These are phyloP conservation scores for Lepidium didymum DNA, from an alignment of 345 rosid species.

Conservation along the genomic window DNA sequence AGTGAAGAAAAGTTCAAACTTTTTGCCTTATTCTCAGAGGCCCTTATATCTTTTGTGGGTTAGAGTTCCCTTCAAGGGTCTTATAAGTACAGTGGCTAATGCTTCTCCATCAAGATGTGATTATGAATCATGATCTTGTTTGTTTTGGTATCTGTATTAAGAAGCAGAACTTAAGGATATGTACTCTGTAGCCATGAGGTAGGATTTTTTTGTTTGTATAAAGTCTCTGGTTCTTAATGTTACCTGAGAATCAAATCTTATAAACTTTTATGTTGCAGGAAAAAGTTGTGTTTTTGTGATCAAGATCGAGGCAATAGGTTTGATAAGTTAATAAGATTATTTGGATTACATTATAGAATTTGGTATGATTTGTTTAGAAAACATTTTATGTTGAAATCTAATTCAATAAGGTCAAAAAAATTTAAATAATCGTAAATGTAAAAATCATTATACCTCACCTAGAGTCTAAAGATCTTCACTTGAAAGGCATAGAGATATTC, in stretches of 20 bases:
- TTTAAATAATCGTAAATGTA: too few relatives aligned
- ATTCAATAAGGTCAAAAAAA: too few relatives aligned
- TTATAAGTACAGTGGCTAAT: constrained; percentile 20
- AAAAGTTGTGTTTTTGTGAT: too few relatives aligned
- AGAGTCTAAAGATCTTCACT: not conserved
- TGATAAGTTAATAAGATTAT: too few relatives aligned
- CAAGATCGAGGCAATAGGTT: too few relatives aligned
- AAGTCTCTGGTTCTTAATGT: constrained; percentile 4
- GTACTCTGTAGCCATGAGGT: constrained; percentile 8
- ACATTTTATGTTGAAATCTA: too few relatives aligned
- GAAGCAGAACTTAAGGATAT: not conserved
- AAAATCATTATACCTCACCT: too few relatives aligned
- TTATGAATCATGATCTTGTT: constrained; percentile 14
- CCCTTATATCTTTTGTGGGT: constrained; percentile 14
- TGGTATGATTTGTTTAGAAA: too few relatives aligned
- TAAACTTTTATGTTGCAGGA: too few relatives aligned
- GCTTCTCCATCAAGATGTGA: not conserved
- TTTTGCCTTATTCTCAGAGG: constrained; percentile 29
- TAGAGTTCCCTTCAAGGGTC: constrained; percentile 12
- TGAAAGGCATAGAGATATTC: not conserved
- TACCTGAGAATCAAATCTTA: not conserved
- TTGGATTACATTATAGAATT: too few relatives aligned
- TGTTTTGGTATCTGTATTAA: constrained; percentile 12
- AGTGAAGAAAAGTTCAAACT: constrained; percentile 1
- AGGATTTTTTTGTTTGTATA: constrained; percentile 23